Base-by-base conservation (phyloP, 768 basidiomycete species). In the Lepiota venenata region DNA sequence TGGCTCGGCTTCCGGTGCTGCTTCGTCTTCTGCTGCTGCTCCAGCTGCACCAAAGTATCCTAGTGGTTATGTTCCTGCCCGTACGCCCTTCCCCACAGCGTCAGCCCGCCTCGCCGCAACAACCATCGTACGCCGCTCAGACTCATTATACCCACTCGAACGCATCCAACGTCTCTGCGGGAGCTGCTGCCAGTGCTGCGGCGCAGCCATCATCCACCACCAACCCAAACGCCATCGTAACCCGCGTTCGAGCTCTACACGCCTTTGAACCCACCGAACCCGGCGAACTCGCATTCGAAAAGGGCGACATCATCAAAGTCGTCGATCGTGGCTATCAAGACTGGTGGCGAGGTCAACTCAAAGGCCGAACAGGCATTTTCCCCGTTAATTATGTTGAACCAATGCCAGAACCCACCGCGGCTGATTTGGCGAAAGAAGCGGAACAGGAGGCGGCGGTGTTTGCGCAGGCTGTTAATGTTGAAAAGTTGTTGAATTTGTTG, bases 311-410 rank as follows among this genome's bases (percentile, higher is more conserved):
- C 43, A 93, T 98, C 74, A 93, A 93, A 63, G 95, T 98, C 12
- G 85, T 98, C 20, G 93, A 97, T 66, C 83, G 93, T 21, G 88
- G 87, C 20, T 96, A 96, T 69, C 88, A 91, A 62, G 93, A 97
- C 65, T 98, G 96, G 96, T 98, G 94, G 93, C 73, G 92, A 20
- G 96, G 96, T 0, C 93, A 97, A 61, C 69, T 95, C 42, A 89
- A 85, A 63, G 94, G 92, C 0, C 74, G 90, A 55, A 93, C 93
- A 2, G 93, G 93, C 41, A 98, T 98, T 44, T 98, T 98, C 69
- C 96, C 96, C 0, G 92, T 96, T 16, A 97, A 96, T 67, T 97
- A 98, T 72, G 93, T 98, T 61, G 88, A 93, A 80, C 76, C 85
- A 2, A 75, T 98, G 57, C 91, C 93, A 0, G 93, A 96, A 52